These are phyloP conservation scores for Apocynum venetum DNA, from an alignment of 257 asterid species.

Conservation along the genomic window DNA sequence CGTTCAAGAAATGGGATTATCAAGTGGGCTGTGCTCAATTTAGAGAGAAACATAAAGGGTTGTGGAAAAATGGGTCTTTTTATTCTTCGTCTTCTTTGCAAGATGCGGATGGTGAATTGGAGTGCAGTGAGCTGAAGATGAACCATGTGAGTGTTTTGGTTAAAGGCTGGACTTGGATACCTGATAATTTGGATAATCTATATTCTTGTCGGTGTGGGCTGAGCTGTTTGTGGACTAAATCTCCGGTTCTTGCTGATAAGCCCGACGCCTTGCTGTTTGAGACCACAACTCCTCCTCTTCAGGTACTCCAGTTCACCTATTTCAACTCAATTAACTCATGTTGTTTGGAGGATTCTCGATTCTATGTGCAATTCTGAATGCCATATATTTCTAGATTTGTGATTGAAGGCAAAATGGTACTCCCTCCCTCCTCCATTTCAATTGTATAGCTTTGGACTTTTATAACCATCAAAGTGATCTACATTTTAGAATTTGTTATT, in stretches of 20 bases:
- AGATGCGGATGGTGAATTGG: conserved; percentile 56
- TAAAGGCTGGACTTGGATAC: conserved; percentile 99
- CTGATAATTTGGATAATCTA: conserved; percentile 92
- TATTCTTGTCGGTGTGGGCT: conserved; percentile 93
- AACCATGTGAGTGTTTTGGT: conserved; percentile 78
- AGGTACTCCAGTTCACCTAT: conserved; percentile 37
- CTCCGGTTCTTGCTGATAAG: conserved; percentile 77
- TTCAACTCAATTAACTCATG: neutral
- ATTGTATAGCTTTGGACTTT: no score
- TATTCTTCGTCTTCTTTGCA: conserved; percentile 56
- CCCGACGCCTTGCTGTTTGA: conserved; percentile 96
- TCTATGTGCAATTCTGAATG: neutral
- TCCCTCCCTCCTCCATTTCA: no score
- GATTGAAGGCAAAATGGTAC: neutral
- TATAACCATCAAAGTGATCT: neutral
- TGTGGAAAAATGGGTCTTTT: conserved; percentile 40
- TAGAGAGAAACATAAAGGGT: conserved; percentile 44
- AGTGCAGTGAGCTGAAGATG: conserved; percentile 69
- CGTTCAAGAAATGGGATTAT: conserved; percentile 76
- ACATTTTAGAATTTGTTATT: neutral
- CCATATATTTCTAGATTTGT: neutral
- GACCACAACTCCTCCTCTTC: conserved; percentile 71
- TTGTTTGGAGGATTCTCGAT: neutral
- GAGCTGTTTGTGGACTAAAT: conserved; percentile 96
- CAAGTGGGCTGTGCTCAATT: conserved; percentile 74